Percentiles rank a stretch among this genome's conserved stretches.
These are phyloP conservation scores for Citrus sp. DNA, from an alignment of 345 rosid species.

Conservation along the genomic window DNA sequence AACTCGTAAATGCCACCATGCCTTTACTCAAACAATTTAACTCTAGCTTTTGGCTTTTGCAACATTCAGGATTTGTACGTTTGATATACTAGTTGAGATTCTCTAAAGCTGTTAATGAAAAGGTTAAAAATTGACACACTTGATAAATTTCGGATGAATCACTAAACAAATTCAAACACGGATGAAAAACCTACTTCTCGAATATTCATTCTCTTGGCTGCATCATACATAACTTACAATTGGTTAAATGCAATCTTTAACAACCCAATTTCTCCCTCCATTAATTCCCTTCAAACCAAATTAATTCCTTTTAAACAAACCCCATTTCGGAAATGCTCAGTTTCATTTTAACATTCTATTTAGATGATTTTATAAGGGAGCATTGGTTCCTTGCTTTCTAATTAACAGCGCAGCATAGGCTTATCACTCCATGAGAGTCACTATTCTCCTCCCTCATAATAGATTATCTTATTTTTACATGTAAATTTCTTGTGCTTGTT, in stretches of 20 bases:
- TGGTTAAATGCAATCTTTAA: conserved; percentile 54
- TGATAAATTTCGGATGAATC: too few relatives aligned
- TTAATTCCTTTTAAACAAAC: conserved; percentile 28
- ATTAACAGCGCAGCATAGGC: neutral
- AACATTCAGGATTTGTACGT: too few relatives aligned
- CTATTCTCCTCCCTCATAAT: too few relatives aligned
- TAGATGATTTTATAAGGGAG: neutral
- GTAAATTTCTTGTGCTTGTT: neutral
- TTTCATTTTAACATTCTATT: neutral
- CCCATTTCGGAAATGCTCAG: conserved; percentile 25
- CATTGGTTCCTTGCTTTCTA: neutral
- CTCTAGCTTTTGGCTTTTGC: too few relatives aligned
- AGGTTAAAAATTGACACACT: too few relatives aligned
- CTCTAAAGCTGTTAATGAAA: too few relatives aligned
- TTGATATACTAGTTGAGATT: too few relatives aligned
- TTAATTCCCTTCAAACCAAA: conserved; percentile 25
- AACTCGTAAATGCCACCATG: too few relatives aligned
- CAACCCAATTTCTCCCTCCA: conserved; percentile 36
- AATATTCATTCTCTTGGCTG: neutral
- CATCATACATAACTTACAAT: neutral
- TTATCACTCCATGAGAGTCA: too few relatives aligned
- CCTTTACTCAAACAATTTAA: too few relatives aligned
- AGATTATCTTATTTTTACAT: neutral
- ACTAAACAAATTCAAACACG: too few relatives aligned
- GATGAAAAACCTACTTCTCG: neutral